Evolutionary conservation across 1,284 basidiomycete species (phyloP).

Genomic region (Cutaneotrichosporon cutaneum): DNA sequence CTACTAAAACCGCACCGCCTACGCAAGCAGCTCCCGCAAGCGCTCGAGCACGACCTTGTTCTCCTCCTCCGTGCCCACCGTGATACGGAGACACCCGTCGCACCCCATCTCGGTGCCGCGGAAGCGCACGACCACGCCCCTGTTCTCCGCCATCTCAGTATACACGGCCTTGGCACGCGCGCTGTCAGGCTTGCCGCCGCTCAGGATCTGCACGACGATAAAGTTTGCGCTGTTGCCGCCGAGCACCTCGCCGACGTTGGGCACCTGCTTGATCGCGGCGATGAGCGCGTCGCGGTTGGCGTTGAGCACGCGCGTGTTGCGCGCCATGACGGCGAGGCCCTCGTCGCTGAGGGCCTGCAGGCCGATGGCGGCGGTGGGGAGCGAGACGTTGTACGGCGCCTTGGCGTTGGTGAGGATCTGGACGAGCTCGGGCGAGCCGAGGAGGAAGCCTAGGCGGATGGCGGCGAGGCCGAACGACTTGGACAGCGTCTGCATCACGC

Average conservation of each 20-base stretch:
- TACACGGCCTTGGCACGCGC: constrained; percentile 70
- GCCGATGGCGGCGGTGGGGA: constrained; percentile 82
- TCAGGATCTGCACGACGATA: constrained; percentile 74
- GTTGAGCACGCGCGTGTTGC: constrained; percentile 64
- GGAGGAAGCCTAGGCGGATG: constrained; percentile 84
- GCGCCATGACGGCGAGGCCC: constrained; percentile 66
- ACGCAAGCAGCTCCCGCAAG: constrained; percentile 41
- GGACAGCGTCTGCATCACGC: constrained; percentile 92
- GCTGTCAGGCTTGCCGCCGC: constrained; percentile 65
- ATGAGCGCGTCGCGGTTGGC: constrained; percentile 63
- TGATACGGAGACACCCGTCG: constrained; percentile 81
- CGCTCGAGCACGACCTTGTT: constrained; percentile 59
- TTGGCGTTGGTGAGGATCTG: constrained; percentile 95
- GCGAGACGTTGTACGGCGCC: constrained; percentile 95
- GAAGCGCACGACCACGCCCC: constrained; percentile 87
- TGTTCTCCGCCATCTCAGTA: constrained; percentile 77
- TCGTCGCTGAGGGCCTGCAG: constrained; percentile 69
- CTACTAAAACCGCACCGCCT: not conserved
- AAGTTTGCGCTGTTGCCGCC: constrained; percentile 93
- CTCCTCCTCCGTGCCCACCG: constrained; percentile 82
- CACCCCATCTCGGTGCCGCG: constrained; percentile 86
- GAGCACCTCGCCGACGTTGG: constrained; percentile 69
- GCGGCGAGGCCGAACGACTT: constrained; percentile 96
- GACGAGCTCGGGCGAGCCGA: constrained; percentile 84
- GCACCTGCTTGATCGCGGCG: constrained; percentile 33